Evolutionary conservation across 257 asterid genomes (phyloP).

Genomic region (Nicotiana benthamiana): DNA sequence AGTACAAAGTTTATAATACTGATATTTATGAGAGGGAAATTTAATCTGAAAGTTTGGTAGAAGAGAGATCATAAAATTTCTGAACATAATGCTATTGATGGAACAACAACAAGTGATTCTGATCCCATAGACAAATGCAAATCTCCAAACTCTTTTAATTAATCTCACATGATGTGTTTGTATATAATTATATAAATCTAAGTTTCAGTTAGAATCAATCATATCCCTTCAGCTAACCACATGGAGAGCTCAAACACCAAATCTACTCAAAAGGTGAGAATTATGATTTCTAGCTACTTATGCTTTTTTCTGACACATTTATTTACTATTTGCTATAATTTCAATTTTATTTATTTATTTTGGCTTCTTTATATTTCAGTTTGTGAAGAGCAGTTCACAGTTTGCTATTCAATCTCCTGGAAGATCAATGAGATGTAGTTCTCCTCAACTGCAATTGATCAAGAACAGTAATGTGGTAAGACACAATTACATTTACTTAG

Average conservation of each 20-base stretch:
- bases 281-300: not conserved
- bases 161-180: not conserved
- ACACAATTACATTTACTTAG: no score
- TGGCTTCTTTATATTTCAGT: not conserved
- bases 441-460: slow-evolving; percentile 14
- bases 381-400: slow-evolving; percentile 19
- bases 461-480: slow-evolving; percentile 24
- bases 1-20: not conserved
- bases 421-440: slow-evolving; percentile 8
- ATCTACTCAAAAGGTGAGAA: slow-evolving; percentile 46
- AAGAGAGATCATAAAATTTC: slow-evolving; percentile 14
- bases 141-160: slow-evolving; percentile 29
- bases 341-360: not conserved
- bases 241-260: slow-evolving; percentile 45
- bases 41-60: slow-evolving; percentile 52
- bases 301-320: not conserved
- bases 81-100: slow-evolving; percentile 24
- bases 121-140: slow-evolving; percentile 28
- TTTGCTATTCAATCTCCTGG: slow-evolving; percentile 20
- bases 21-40: slow-evolving; percentile 38
- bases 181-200: slow-evolving; percentile 20
- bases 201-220: slow-evolving; percentile 9
- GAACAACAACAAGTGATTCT: slow-evolving; percentile 41
- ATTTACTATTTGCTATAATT: not conserved
- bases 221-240: slow-evolving; percentile 11